Evolutionary conservation across 2,329 filamentous ascomycete species (phyloP), one percentile per base, ranked within the genome.

Genomic region (Tolypocladium guangdongense): DNA sequence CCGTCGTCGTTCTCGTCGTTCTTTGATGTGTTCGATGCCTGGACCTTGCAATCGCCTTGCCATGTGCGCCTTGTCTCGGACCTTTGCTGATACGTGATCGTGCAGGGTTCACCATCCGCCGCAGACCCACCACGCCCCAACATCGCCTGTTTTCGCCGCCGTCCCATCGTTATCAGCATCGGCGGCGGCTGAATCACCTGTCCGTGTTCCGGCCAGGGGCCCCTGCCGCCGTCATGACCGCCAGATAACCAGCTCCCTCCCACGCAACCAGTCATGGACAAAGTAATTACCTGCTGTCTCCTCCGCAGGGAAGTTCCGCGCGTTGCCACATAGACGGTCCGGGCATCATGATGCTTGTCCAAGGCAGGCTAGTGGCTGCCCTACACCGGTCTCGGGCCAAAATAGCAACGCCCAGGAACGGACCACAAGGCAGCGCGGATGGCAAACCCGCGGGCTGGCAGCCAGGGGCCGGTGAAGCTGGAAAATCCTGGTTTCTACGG

Each of bases 111-210:
- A n/a, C n/a, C n/a, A n/a, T n/a, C n/a, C n/a, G n/a, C n/a, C n/a
- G n/a, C n/a, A n/a, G n/a, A n/a, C n/a, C n/a, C n/a, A n/a, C n/a
- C n/a, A n/a, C n/a, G n/a, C 12, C 12, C 39, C 41, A 18, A 32
- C 43, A 46, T 46, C 43, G 41, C 52, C 55, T 53, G 43, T 22
- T 48, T 50, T 53, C 51, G 50, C 53, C 55, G 52, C 37, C 56
- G 48, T 45, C 39, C 50, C 52, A 33, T 38, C 43, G 32, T 43
- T 45, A 51, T 51, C 49, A 51, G 20, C n/a, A 36, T 22, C 33
- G 5, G 12, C 27, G 33, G 12, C 32, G 20, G 46, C 39, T 45
- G 24, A 14, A 45, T 14, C 41, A 43, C 41, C 41, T 27, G 41
- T n/a, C n/a, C n/a, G n/a, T n/a, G n/a, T n/a, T n/a, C n/a, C n/a